Conservation (phyloP, 257 asterid genomes). For the Agastache rugosa region DNA sequence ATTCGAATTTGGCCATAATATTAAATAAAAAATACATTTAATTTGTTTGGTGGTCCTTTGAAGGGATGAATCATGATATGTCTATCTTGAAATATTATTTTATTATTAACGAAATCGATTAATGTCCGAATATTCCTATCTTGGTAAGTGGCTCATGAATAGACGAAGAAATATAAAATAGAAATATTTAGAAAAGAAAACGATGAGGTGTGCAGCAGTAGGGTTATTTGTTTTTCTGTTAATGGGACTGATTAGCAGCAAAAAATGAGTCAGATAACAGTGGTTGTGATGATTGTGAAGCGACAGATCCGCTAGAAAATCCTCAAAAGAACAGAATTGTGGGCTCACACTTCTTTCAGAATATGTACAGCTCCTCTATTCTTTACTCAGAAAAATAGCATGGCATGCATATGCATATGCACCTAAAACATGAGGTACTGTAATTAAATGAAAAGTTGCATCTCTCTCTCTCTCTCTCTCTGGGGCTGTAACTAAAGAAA, state of each 20-base stretch:
- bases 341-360: constrained; percentile 36
- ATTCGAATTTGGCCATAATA: too few species aligned
- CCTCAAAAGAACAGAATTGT: constrained; percentile 25
- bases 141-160: too few species aligned
- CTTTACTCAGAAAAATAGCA: not conserved
- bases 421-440: not conserved
- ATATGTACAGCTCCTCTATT: not conserved
- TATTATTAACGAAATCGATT: too few species aligned
- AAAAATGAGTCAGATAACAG: constrained; percentile 38
- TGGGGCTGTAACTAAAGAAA: not conserved
- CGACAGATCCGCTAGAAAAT: constrained; percentile 34
- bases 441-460: too few species aligned
- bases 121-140: too few species aligned
- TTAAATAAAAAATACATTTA: too few species aligned
- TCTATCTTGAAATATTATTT: too few species aligned
- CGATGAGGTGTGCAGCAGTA: not conserved
- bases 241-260: constrained; percentile 12
- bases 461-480: not conserved
- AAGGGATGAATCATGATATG: not conserved
- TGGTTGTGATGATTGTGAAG: constrained; percentile 49
- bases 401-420: not conserved
- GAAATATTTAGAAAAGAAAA: not conserved
- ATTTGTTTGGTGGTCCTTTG: not conserved
- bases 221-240: not conserved
- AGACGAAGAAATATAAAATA: not conserved